Base-by-base conservation (phyloP, 139 green algal genomes). In the Chlorella sp. region DNA sequence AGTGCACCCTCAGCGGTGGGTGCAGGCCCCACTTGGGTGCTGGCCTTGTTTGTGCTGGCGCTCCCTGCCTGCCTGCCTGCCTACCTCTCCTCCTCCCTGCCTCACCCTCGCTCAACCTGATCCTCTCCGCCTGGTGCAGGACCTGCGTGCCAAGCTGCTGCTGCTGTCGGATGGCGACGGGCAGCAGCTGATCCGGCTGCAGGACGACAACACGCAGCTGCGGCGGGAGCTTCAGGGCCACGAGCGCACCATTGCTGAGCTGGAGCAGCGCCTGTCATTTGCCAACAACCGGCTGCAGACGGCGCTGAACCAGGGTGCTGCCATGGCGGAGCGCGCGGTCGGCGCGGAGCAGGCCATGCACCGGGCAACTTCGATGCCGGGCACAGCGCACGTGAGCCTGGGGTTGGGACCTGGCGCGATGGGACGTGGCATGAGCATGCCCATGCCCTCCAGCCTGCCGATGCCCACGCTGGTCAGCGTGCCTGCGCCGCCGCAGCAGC, bases 151-250 rank as follows among this genome's bases (percentile, higher is more conserved):
- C 81, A 88, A 88, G 79, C 53, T 94, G 48, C 75, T 85, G 91
- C 83, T 88, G 91, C 85, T 85, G 61, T 83, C 68, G 48, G 86
- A 89, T 42, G 64, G 64, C 53, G 87, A 75, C 19, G 88, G 60
- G 3, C 68, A 69, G 32, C 60, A 86, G 88, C 80, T 94, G 83
- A 32, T 82, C 40, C 73, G 71, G 39, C 61, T 94, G 76, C 91
- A 93, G 81, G 73, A 90, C 61, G 91, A 94, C 28, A 91, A 89
- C 40, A 85, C 68, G 24, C n/a, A 76, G 75, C 88, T 90, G 71
- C 83, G 86, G 57, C 42, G 66, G 32, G 68, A 93, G 60, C 89
- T 93, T 82, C 86, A 91, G 34, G 80, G 80, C 11, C 86, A 86
- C 3, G 73, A 89, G 68, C 79, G 39, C 12, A 73, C 78, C 12